Evolutionary conservation across 495 filamentous ascomycete species (phyloP).

Genomic region (Halenospora varia): DNA sequence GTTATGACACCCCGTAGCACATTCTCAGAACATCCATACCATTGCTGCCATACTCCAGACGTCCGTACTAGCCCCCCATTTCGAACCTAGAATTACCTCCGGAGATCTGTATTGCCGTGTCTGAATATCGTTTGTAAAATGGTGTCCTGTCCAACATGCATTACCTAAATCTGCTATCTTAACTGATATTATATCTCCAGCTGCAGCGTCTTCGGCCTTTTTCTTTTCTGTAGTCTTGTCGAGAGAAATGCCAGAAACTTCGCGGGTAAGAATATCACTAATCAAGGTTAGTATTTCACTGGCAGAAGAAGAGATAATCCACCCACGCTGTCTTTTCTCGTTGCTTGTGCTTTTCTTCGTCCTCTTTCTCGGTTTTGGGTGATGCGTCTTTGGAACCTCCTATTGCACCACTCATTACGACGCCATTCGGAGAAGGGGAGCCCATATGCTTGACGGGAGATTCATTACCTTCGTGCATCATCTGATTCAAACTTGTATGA

Average conservation of each 20-base stretch:
- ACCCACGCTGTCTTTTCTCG: slow-evolving; percentile 93
- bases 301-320: neutral
- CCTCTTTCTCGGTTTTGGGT: slow-evolving; percentile 35
- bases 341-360: slow-evolving; percentile 73
- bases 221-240: slow-evolving; percentile 62
- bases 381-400: slow-evolving; percentile 46
- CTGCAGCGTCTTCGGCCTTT: slow-evolving; percentile 43
- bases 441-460: slow-evolving; percentile 23
- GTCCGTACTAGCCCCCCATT: slow-evolving; percentile 98
- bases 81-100: slow-evolving; percentile 93
- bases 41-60: slow-evolving; percentile 99
- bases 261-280: slow-evolving; percentile 85
- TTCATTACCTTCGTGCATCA: slow-evolving; percentile 72
- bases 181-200: slow-evolving; percentile 82
- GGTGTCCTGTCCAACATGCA: slow-evolving; percentile 96
- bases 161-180: slow-evolving; percentile 99
- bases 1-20: neutral
- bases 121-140: slow-evolving; percentile 99
- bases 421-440: slow-evolving; percentile 17
- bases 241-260: slow-evolving; percentile 92
- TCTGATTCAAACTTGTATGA: slow-evolving; percentile 76
- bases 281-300: slow-evolving; percentile 7
- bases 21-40: slow-evolving; percentile 49
- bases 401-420: slow-evolving; percentile 46
- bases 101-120: slow-evolving; percentile 96